Percentiles rank a stretch among this genome's conserved stretches.
Conservation (phyloP, 2,329 filamentous ascomycete species). For the Neonectria punicea region DNA sequence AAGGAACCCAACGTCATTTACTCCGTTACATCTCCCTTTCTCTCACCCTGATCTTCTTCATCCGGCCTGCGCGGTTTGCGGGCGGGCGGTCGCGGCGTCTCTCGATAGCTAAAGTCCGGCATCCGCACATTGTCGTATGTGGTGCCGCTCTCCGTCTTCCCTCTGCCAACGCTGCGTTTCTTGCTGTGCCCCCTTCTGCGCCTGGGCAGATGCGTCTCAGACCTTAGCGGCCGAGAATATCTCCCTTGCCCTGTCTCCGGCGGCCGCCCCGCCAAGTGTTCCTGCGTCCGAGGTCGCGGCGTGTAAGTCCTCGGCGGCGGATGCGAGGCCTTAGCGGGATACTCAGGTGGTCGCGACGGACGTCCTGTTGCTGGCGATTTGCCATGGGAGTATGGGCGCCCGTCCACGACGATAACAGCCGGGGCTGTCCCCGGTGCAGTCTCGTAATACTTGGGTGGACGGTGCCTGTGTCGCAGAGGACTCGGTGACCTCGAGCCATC, state of each 20-base stretch:
- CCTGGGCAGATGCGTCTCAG: neutral
- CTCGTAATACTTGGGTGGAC: neutral
- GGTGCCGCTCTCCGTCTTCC: neutral
- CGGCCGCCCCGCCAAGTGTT: neutral
- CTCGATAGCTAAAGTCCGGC: conserved; percentile 8
- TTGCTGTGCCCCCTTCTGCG: neutral
- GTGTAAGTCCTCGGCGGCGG: neutral
- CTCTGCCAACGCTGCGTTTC: neutral
- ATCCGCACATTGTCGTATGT: conserved; percentile 1
- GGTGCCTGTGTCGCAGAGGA: neutral
- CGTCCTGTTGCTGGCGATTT: neutral
- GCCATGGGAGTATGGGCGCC: neutral
- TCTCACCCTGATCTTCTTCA: neutral
- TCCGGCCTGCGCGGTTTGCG: too few relatives aligned
- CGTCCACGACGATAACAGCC: neutral
- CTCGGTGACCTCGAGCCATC: neutral
- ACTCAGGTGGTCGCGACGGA: neutral
- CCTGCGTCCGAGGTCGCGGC: neutral
- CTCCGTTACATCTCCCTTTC: too few relatives aligned
- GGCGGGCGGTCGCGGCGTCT: too few relatives aligned
- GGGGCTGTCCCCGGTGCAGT: neutral
- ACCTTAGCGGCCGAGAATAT: neutral
- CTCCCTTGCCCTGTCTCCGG: neutral
- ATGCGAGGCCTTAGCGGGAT: neutral
- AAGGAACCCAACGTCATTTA: too few relatives aligned